Conservation (phyloP, 768 basidiomycete species). For the Asterophora lycoperdoides region DNA sequence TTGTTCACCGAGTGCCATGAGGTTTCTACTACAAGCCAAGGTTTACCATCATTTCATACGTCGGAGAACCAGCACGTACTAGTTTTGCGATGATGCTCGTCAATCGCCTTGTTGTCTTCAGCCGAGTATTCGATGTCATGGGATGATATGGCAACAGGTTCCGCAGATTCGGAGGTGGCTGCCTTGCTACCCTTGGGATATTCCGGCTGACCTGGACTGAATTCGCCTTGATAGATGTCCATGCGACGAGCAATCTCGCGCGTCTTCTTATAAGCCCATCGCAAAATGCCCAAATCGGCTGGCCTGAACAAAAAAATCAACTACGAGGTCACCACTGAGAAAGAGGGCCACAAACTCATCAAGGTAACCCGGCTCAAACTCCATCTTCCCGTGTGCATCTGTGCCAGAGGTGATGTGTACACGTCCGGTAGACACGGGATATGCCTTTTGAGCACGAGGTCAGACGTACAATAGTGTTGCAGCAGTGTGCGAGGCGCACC, state of each 20-base stretch:
- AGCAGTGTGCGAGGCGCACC: slow-evolving; percentile 18
- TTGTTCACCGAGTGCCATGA: slow-evolving; percentile 42
- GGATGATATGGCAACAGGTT: slow-evolving; percentile 30
- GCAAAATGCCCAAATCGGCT: slow-evolving; percentile 41
- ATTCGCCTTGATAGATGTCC: slow-evolving; percentile 38
- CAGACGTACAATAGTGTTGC: slow-evolving; percentile 10
- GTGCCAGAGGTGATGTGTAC: slow-evolving; percentile 44
- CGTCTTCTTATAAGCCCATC: slow-evolving; percentile 50
- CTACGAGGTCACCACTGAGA: not conserved
- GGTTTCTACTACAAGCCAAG: slow-evolving; percentile 28
- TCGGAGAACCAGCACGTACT: slow-evolving; percentile 20
- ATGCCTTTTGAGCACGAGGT: slow-evolving; percentile 25
- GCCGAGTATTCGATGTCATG: slow-evolving; percentile 38
- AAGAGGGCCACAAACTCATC: slow-evolving; percentile 32
- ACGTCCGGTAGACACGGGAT: slow-evolving; percentile 44
- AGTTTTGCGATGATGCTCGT: slow-evolving; percentile 30
- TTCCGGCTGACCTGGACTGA: slow-evolving; percentile 29
- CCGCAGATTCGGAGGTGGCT: slow-evolving; percentile 15
- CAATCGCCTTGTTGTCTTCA: slow-evolving; percentile 41
- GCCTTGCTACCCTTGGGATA: slow-evolving; percentile 34
- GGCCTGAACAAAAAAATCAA: slow-evolving; percentile 22
- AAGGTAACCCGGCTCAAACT: slow-evolving; percentile 45
- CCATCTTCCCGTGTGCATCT: slow-evolving; percentile 36
- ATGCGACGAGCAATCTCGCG: slow-evolving; percentile 57
- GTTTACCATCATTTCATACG: not conserved